phyloP scores from a whole-genome alignment of 225 moss, liverwort and hornwort genomes.

The Asterella californica region DNA sequence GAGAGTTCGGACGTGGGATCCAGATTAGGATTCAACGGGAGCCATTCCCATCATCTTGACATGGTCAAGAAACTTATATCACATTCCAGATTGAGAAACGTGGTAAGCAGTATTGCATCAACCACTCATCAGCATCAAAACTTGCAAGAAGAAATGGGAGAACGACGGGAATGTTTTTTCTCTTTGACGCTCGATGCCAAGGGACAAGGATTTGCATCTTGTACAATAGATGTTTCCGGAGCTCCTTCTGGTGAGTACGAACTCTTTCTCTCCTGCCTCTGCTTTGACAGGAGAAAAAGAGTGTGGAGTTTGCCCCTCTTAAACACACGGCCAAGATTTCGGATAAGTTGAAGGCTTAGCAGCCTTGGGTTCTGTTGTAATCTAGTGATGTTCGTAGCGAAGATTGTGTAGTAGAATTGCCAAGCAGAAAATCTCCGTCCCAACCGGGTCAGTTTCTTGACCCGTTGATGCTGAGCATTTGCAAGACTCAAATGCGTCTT shows the following conservation, averaged over 20 bases:
- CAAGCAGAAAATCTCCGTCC: background rate
- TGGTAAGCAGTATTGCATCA: background rate
- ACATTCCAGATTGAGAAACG: slow-evolving; percentile 21
- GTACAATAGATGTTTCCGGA: slow-evolving; percentile 39
- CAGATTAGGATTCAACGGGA: slow-evolving; percentile 15
- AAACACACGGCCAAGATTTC: slow-evolving; percentile 34
- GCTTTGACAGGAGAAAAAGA: slow-evolving; percentile 28
- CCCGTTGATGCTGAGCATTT: background rate
- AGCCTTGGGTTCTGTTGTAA: background rate
- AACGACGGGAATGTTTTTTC: slow-evolving; percentile 30
- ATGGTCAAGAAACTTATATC: slow-evolving; percentile 31
- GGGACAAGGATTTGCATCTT: slow-evolving; percentile 47
- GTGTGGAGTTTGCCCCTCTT: slow-evolving; percentile 39
- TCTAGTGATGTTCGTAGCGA: background rate
- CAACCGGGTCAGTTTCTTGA: background rate
- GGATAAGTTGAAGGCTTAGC: slow-evolving; percentile 12
- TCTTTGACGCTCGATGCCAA: slow-evolving; percentile 36
- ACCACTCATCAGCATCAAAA: background rate
- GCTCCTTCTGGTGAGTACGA: slow-evolving; percentile 42
- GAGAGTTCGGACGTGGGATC: slow-evolving; percentile 18
- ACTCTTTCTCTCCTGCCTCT: slow-evolving; percentile 36
- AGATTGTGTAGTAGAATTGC: background rate
- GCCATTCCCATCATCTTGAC: slow-evolving; percentile 23
- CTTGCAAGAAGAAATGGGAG: background rate
- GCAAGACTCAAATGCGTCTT: background rate